Percentiles rank a stretch among this genome's conserved stretches.
Evolutionary conservation across 2,329 filamentous ascomycete species (phyloP).

Genomic region (Neoascochyta sp.): DNA sequence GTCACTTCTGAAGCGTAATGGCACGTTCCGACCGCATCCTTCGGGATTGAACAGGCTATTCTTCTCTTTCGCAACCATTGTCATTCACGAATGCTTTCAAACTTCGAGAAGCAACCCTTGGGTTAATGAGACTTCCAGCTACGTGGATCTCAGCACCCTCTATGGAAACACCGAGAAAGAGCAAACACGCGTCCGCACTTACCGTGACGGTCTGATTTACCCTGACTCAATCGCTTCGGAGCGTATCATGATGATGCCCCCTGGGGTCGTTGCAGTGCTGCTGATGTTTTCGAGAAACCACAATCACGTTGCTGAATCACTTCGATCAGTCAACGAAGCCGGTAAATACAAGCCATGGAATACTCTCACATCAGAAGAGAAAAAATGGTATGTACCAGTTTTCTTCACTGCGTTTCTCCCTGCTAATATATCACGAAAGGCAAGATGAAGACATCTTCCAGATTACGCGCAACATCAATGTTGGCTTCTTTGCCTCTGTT

Average conservation of each 20-base stretch:
- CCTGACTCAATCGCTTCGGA: conserved; percentile 65
- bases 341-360: conserved; percentile 69
- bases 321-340: conserved; percentile 78
- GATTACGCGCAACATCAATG: conserved; percentile 59
- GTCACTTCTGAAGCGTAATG: conserved; percentile 61
- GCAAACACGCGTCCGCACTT: conserved; percentile 61
- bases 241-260: conserved; percentile 62
- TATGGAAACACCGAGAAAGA: conserved; percentile 65
- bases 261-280: conserved; percentile 62
- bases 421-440: conserved; percentile 25
- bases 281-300: conserved; percentile 71
- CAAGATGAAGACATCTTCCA: conserved; percentile 34
- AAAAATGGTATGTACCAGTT: conserved; percentile 40
- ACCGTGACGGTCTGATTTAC: conserved; percentile 63
- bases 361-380: conserved; percentile 49
- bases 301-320: conserved; percentile 74
- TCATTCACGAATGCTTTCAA: conserved; percentile 59
- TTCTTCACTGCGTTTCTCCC: conserved; percentile 43
- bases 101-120: conserved; percentile 60
- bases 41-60: conserved; percentile 67
- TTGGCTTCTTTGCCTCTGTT: conserved; percentile 56
- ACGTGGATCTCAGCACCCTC: conserved; percentile 67
- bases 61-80: conserved; percentile 68
- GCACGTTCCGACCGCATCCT: conserved; percentile 60
- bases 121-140: conserved; percentile 65